A percentile compares a stretch with the other conserved stretches of the same genome.
Evolutionary conservation across 108 stramenopile species (phyloP).

Genomic region (Skeletonema potamos): DNA sequence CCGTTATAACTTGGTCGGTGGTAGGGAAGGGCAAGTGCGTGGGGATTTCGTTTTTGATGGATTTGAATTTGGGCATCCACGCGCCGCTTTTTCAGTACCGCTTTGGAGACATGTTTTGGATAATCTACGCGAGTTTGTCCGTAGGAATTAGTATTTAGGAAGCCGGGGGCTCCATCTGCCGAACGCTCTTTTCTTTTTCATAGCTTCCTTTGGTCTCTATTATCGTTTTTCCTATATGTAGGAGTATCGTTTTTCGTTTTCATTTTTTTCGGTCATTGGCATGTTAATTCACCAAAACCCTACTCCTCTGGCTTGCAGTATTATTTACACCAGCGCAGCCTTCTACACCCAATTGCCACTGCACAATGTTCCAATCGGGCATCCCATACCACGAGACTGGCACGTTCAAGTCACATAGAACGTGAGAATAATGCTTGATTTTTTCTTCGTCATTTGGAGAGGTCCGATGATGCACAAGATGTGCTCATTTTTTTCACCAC

Average conservation of each 20-base stretch:
- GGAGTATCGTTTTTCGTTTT: too few species aligned
- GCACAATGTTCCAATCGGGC: constrained; percentile 38
- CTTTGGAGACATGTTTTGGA: background rate
- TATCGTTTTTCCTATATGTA: too few species aligned
- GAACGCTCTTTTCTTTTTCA: too few species aligned
- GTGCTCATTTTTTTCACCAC: background rate
- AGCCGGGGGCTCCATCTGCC: background rate
- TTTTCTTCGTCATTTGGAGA: background rate
- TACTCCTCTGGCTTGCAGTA: too few species aligned
- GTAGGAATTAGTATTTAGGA: background rate
- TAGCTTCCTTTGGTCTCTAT: too few species aligned
- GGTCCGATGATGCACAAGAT: background rate
- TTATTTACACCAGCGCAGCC: background rate
- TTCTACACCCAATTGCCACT: too few species aligned
- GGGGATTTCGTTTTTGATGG: too few species aligned
- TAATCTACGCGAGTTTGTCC: background rate
- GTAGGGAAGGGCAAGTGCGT: background rate
- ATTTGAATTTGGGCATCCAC: background rate
- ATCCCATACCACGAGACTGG: constrained; percentile 47
- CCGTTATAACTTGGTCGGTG: too few species aligned
- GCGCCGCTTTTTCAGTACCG: background rate
- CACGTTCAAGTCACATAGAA: constrained; percentile 31
- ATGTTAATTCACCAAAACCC: too few species aligned
- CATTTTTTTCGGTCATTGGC: too few species aligned
- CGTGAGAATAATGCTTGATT: constrained; percentile 19